Evolutionary conservation across 352 stramenopile species (phyloP).

Genomic region (Globisporangium recalcitrans): DNA sequence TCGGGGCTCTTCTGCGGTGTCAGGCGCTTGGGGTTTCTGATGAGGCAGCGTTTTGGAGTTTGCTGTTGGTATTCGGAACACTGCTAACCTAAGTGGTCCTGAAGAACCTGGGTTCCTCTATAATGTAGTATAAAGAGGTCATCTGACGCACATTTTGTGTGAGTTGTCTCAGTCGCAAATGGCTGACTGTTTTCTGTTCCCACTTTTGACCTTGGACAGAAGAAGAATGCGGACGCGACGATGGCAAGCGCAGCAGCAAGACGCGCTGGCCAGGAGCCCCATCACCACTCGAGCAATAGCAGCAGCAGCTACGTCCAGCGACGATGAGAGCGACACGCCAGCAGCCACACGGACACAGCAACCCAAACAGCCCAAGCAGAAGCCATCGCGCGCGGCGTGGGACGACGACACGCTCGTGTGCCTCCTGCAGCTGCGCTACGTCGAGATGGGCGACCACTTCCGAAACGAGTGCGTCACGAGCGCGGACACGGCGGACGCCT

Average conservation of each 20-base stretch:
- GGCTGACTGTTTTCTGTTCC: background rate
- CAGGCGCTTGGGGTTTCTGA: too few species aligned
- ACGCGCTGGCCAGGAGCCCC: background rate
- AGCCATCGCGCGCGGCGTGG: background rate
- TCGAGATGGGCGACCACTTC: conserved; percentile 1
- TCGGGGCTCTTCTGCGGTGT: too few species aligned
- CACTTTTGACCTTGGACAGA: background rate
- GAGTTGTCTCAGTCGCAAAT: background rate
- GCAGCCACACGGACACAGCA: background rate
- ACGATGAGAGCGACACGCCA: background rate
- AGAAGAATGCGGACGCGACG: conserved; percentile 1
- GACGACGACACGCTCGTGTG: background rate
- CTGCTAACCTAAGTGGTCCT: too few species aligned
- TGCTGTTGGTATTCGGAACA: too few species aligned
- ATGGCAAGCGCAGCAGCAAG: background rate
- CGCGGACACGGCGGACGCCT: background rate
- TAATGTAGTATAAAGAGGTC: too few species aligned
- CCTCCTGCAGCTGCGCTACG: conserved; percentile 4
- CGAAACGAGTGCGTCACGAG: background rate
- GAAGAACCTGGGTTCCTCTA: too few species aligned
- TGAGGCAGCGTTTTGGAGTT: too few species aligned
- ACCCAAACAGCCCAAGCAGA: background rate
- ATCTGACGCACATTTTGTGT: background rate
- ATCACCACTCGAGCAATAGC: background rate
- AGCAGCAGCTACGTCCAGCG: background rate